phyloP scores from a whole-genome alignment of 768 basidiomycete genomes.

The Boletus tomentosulus region DNA sequence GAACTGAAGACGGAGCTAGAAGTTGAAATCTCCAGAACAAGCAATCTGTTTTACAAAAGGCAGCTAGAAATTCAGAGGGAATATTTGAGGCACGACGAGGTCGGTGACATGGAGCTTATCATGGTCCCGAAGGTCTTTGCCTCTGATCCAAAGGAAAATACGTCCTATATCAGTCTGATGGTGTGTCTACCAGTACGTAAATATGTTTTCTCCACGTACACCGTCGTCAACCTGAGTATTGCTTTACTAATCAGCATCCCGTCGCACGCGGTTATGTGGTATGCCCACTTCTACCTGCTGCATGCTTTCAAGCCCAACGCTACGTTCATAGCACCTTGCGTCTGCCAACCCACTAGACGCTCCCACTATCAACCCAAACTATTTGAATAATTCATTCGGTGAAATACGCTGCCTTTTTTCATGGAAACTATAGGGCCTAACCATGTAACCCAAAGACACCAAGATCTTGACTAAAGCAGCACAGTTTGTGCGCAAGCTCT shows the following conservation, averaged over 20 bases:
- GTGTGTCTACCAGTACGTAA: conserved; percentile 10
- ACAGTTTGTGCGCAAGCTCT: conserved; percentile 11
- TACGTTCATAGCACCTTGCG: conserved; percentile 10
- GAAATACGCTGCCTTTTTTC: background rate
- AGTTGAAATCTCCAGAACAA: conserved; percentile 1
- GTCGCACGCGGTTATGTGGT: conserved; percentile 17
- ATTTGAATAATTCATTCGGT: conserved; percentile 16
- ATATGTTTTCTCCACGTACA: background rate
- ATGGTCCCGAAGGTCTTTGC: conserved; percentile 16
- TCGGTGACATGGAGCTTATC: conserved; percentile 16
- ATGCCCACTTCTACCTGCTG: background rate
- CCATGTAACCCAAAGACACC: conserved; percentile 1
- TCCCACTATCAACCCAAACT: conserved; percentile 10
- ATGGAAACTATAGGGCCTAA: background rate
- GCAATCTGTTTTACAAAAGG: conserved; percentile 7
- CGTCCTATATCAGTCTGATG: conserved; percentile 11
- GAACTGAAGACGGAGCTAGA: conserved; percentile 14
- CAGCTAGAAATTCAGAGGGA: conserved; percentile 12
- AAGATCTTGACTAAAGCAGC: conserved; percentile 14
- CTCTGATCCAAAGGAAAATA: conserved; percentile 4
- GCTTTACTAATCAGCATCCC: conserved; percentile 8
- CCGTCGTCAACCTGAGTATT: background rate
- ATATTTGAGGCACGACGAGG: conserved; percentile 1
- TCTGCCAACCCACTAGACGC: conserved; percentile 11
- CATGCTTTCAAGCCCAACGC: background rate